A percentile compares a stretch with the other conserved stretches of the same genome.
Conservation (phyloP, 257 asterid species). For the Solanum phureja region DNA sequence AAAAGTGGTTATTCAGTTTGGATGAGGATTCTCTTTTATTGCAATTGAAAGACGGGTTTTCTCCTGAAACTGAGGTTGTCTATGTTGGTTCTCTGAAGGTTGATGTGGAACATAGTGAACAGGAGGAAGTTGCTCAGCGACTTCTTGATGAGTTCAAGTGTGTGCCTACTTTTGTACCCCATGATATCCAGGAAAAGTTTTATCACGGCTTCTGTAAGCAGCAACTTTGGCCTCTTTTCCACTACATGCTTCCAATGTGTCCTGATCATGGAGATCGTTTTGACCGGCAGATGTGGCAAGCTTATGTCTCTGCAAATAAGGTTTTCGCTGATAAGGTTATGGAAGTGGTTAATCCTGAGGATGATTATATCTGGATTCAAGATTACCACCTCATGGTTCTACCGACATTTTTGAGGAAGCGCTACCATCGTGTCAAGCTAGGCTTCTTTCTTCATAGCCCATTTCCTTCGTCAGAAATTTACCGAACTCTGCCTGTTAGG, state of each 20-base stretch:
- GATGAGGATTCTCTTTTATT: conserved; percentile 71
- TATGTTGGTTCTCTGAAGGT: conserved; percentile 82
- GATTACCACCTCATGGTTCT: conserved; percentile 93
- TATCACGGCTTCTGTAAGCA: conserved; percentile 86
- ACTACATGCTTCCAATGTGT: conserved; percentile 92
- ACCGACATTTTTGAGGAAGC: conserved; percentile 85
- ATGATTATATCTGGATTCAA: conserved; percentile 82
- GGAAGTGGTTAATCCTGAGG: conserved; percentile 83
- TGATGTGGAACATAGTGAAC: conserved; percentile 64
- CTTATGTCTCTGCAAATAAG: conserved; percentile 78
- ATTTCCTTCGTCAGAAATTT: conserved; percentile 90
- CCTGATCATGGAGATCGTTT: conserved; percentile 88
- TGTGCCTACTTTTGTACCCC: conserved; percentile 77
- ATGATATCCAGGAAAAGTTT: conserved; percentile 55
- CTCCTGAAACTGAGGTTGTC: conserved; percentile 64
- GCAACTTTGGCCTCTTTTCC: conserved; percentile 91
- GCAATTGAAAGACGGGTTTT: conserved; percentile 78
- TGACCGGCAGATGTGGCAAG: conserved; percentile 78
- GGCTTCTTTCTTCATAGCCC: conserved; percentile 95
- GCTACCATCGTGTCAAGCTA: conserved; percentile 64
- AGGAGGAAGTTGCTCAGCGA: conserved; percentile 72
- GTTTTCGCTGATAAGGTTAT: conserved; percentile 71
- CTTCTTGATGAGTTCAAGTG: conserved; percentile 74
- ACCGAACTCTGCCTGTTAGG: conserved; percentile 82
- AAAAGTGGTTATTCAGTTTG: conserved; percentile 54